Base-by-base conservation (phyloP, 306 rosid species). In the Lathyrus sativus region DNA sequence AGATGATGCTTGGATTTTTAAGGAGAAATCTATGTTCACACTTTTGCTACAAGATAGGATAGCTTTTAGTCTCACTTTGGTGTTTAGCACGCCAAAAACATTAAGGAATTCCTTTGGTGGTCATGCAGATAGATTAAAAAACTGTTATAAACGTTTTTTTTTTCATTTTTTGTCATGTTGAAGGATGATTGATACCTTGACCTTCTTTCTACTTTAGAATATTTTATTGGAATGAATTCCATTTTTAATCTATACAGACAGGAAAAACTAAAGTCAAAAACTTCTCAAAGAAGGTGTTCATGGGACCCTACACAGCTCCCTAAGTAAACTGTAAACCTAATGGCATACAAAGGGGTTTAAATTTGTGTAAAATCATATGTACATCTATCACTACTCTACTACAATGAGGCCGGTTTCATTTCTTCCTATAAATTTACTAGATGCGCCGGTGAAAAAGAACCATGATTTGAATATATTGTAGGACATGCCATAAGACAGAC, bases 371-470 rank as follows among this genome's bases (percentile, higher is more conserved):
- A 60, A 53, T 35, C 39, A 6, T 68, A 60, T 1, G 37, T 12
- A 62, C 11, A 18, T 5, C 59, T 68, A 70, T 59, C 44, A 19
- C 45, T 35, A 51, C 54, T 76, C 43, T 22, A 51, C 61, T 59
- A 15, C 18, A 35, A 26, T 24, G 24, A 75, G 31, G 70, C 44
- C 26, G 26, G 2, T 46, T 54, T 66, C 45, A 26, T 1, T 38
- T 38, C 56, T 55, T 7, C 3, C 28, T 24, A 1, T 54, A 50
- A 50, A 15, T 65, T 72, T 9, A 72, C 64, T 45, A 29, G 54
- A 72, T 55, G 56, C n/a, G 62, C 29, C 15, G 60, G 73, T 43
- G 67, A 18, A 13, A 38, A 55, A 55, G 66, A 77, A 49, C 14
- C 62, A 66, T 48, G 28, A 22, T 22, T 55, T 62, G 62, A 14